Evolutionary conservation across 2,329 filamentous ascomycete species (phyloP).

Genomic region (Trichoderma semiorbis): DNA sequence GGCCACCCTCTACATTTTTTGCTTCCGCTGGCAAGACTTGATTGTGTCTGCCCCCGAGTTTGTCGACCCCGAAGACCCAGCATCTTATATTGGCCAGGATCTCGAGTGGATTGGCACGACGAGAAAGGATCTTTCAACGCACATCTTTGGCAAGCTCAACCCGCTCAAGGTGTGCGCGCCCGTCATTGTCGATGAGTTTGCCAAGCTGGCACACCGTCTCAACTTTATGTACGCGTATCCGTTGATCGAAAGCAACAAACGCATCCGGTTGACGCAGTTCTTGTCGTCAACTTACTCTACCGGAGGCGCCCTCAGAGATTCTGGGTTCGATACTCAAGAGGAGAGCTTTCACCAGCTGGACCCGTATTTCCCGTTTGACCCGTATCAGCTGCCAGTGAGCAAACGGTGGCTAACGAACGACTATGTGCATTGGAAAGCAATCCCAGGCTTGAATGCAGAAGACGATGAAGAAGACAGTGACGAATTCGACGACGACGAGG

Average conservation of each 20-base stretch:
- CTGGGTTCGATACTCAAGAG: conserved; percentile 50
- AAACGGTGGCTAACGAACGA: conserved; percentile 83
- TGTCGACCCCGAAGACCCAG: conserved; percentile 60
- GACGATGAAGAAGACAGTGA: conserved; percentile 54
- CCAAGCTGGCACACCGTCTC: conserved; percentile 79
- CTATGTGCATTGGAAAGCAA: conserved; percentile 75
- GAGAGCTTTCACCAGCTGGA: conserved; percentile 84
- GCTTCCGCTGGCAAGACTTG: conserved; percentile 94
- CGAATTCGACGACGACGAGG: conserved; percentile 49
- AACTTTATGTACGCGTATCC: conserved; percentile 87
- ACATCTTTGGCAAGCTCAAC: conserved; percentile 86
- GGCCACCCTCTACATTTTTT: conserved; percentile 90
- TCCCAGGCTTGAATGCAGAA: conserved; percentile 64
- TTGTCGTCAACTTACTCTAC: conserved; percentile 55
- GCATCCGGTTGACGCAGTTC: conserved; percentile 72
- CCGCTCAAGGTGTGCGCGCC: conserved; percentile 93
- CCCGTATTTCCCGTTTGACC: conserved; percentile 95
- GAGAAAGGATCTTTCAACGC: conserved; percentile 68
- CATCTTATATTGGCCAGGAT: conserved; percentile 63
- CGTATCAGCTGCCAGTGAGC: conserved; percentile 84
- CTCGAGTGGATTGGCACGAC: conserved; percentile 74
- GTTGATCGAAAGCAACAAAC: conserved; percentile 87
- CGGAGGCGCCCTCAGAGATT: conserved; percentile 52
- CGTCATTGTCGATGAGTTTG: conserved; percentile 86
- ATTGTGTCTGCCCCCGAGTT: conserved; percentile 59